These are phyloP conservation scores for Vitis rupestris DNA, from an alignment of 164 flowering plant species.

Conservation along the genomic window DNA sequence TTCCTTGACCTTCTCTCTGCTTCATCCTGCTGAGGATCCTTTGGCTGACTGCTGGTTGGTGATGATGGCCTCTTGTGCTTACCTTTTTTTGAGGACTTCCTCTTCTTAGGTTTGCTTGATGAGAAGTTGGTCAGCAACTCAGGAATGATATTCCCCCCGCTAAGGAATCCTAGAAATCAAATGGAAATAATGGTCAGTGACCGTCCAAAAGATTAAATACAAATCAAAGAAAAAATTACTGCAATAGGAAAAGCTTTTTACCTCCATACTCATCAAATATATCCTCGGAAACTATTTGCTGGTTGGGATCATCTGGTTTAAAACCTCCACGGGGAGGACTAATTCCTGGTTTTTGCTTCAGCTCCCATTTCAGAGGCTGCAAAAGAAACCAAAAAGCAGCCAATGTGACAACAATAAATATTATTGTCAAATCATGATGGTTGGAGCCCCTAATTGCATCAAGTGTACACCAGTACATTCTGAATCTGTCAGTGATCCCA, in stretches of 20 bases:
- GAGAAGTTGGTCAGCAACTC: constrained; percentile 65
- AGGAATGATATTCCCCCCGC: constrained; percentile 53
- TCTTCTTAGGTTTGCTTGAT: constrained; percentile 40
- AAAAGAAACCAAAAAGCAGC: constrained; percentile 11
- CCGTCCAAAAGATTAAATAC: not conserved
- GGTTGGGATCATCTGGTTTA: constrained; percentile 90
- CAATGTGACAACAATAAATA: not conserved
- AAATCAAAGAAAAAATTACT: not conserved
- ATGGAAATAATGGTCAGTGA: not conserved
- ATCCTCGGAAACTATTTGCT: constrained; percentile 96
- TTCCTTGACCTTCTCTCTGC: constrained; percentile 31
- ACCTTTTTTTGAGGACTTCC: constrained; percentile 43
- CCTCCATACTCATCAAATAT: constrained; percentile 99
- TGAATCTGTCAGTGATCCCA: not conserved
- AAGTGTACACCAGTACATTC: not conserved
- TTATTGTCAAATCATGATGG: not conserved
- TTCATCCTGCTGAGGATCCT: constrained; percentile 23
- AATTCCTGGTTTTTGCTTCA: constrained; percentile 91
- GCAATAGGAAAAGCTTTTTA: constrained; percentile 16
- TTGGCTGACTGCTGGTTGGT: constrained; percentile 11
- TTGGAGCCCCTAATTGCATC: not conserved
- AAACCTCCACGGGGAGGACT: constrained; percentile 99
- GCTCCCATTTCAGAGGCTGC: constrained; percentile 96
- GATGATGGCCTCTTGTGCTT: constrained; percentile 47
- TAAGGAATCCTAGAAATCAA: constrained; percentile 64